Conservation (phyloP, 768 basidiomycete species). For the Leccinum arenicola region DNA sequence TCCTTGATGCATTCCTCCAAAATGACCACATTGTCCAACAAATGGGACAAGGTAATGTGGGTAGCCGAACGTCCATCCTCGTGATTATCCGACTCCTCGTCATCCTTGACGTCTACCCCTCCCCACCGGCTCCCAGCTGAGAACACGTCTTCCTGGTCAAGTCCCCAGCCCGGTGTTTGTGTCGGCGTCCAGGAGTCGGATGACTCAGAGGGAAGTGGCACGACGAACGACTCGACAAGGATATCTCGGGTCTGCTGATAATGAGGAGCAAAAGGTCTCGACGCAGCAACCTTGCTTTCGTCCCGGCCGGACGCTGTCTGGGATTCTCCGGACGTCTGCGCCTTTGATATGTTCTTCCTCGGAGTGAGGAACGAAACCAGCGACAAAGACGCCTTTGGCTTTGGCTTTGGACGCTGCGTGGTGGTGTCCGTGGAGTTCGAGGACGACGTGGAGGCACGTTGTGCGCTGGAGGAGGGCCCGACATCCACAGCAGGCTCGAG, state of each 20-base stretch:
- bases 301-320: constrained; percentile 41
- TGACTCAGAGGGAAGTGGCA: constrained; percentile 45
- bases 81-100: constrained; percentile 18
- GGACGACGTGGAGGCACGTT: constrained; percentile 27
- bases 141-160: constrained; percentile 74
- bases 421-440: constrained; percentile 31
- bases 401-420: constrained; percentile 43
- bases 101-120: constrained; percentile 26
- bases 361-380: constrained; percentile 80
- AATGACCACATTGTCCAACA: constrained; percentile 93
- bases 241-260: constrained; percentile 77
- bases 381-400: constrained; percentile 53
- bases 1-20: constrained; percentile 96
- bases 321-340: constrained; percentile 37
- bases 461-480: constrained; percentile 12
- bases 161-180: constrained; percentile 48
- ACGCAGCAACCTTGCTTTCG: constrained; percentile 43
- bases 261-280: constrained; percentile 82
- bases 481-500: constrained; percentile 60
- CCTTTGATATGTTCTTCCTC: constrained; percentile 56
- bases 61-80: constrained; percentile 33
- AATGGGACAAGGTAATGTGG: constrained; percentile 70
- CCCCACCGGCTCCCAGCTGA: constrained; percentile 44
- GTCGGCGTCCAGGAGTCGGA: constrained; percentile 65
- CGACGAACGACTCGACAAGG: constrained; percentile 66